Conservation (phyloP, 805 yeast species). For the Saturnispora ahearnii region DNA sequence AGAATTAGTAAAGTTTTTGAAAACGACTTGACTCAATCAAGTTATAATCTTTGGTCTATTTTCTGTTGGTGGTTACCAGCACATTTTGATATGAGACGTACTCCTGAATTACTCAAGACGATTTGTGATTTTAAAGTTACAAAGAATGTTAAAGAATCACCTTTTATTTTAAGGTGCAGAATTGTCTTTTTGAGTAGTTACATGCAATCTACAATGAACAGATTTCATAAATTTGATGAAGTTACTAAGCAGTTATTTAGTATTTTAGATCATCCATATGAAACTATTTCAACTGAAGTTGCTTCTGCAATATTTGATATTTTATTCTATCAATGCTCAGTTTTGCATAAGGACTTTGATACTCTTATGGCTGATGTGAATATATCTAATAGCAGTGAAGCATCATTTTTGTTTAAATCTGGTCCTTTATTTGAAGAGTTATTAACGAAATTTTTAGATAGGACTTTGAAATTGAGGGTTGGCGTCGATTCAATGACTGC, state of each 20-base stretch:
- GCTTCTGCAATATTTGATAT: constrained; percentile 48
- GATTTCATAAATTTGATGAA: constrained; percentile 41
- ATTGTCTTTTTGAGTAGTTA: constrained; percentile 44
- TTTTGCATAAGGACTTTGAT: constrained; percentile 28
- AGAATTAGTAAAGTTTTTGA: constrained; percentile 41
- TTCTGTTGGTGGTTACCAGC: constrained; percentile 67
- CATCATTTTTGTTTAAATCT: constrained; percentile 4
- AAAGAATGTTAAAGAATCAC: constrained; percentile 42
- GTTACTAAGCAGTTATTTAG: constrained; percentile 37
- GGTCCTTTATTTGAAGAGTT: constrained; percentile 22
- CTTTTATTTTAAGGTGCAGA: constrained; percentile 55
- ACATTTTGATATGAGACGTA: constrained; percentile 59
- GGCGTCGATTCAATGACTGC: constrained; percentile 31
- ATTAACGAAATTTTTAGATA: constrained; percentile 37
- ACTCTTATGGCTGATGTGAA: constrained; percentile 21
- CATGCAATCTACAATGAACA: constrained; percentile 22
- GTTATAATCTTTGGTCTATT: constrained; percentile 63
- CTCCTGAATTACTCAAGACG: constrained; percentile 39
- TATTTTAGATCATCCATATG: constrained; percentile 57
- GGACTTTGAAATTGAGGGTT: constrained; percentile 31
- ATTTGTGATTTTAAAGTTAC: constrained; percentile 42
- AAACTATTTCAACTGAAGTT: constrained; percentile 58
- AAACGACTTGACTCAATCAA: constrained; percentile 64
- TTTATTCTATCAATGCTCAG: constrained; percentile 21
- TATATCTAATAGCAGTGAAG: constrained; percentile 19